A percentile compares a stretch with the other conserved stretches of the same genome.
phyloP scores from a whole-genome alignment of 2,329 filamentous ascomycete species.

The Waltergamsia citrina region DNA sequence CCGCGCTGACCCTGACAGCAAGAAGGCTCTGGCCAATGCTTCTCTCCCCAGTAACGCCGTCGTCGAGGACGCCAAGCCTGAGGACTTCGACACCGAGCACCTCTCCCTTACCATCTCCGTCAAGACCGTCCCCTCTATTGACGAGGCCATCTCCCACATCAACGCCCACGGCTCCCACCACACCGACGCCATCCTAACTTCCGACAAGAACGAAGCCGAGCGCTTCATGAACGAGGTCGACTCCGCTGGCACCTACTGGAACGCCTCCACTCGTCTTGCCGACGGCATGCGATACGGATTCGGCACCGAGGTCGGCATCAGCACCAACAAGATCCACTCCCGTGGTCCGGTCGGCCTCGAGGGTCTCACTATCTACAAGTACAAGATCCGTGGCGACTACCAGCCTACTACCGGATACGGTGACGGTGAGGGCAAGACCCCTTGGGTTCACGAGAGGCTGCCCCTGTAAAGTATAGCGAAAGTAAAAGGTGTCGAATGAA shows the following conservation, averaged over 20 bases:
- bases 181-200: conserved; percentile 84
- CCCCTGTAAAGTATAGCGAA: conserved; percentile 28
- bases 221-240: conserved; percentile 79
- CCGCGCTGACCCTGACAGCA: conserved; percentile 65
- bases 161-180: conserved; percentile 88
- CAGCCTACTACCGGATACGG: conserved; percentile 75
- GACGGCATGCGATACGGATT: conserved; percentile 98
- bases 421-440: conserved; percentile 48
- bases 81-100: conserved; percentile 84
- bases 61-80: conserved; percentile 55
- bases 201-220: conserved; percentile 57
- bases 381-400: conserved; percentile 74
- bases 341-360: conserved; percentile 89
- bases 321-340: conserved; percentile 96
- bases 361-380: conserved; percentile 95
- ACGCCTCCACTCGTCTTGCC: conserved; percentile 86
- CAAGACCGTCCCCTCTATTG: conserved; percentile 61
- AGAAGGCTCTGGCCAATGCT: conserved; percentile 48
- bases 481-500: too few species aligned
- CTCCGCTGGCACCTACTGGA: conserved; percentile 93
- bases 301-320: conserved; percentile 95
- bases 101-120: conserved; percentile 76
- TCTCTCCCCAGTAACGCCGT: conserved; percentile 28
- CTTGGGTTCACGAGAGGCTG: conserved; percentile 49
- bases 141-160: conserved; percentile 77